Conservation (phyloP, 2,329 filamentous ascomycete species). For the Pseudogymnoascus sp. region DNA sequence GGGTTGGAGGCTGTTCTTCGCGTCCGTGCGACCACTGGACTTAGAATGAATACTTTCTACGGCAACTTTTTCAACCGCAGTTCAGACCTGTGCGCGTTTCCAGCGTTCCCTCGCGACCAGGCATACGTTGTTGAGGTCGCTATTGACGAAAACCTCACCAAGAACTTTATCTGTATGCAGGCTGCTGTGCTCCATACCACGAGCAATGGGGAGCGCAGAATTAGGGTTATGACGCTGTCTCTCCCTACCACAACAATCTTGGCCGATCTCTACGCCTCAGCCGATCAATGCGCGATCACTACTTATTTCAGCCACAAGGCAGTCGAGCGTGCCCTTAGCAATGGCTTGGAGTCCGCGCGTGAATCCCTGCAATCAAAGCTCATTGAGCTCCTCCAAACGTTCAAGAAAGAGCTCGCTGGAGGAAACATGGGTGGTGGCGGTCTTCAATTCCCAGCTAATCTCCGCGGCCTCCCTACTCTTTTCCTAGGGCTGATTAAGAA, state of each 20-base stretch:
- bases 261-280: conserved; percentile 86
- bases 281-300: conserved; percentile 86
- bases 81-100: conserved; percentile 95
- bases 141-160: conserved; percentile 88
- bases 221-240: conserved; percentile 85
- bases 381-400: conserved; percentile 85
- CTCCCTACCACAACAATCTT: conserved; percentile 87
- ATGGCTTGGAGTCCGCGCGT: conserved; percentile 79
- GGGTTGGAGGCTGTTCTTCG: conserved; percentile 91
- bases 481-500: conserved; percentile 96
- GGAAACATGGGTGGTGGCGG: conserved; percentile 90
- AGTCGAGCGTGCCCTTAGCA: conserved; percentile 78
- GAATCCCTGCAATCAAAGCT: conserved; percentile 88
- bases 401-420: conserved; percentile 91
- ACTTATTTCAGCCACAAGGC: conserved; percentile 97
- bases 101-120: conserved; percentile 93
- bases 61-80: conserved; percentile 99
- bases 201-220: conserved; percentile 92
- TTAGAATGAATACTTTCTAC: conserved; percentile 91
- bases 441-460: conserved; percentile 86
- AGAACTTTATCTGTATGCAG: conserved; percentile 87
- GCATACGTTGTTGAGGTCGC: conserved; percentile 97
- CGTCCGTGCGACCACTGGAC: conserved; percentile 85
- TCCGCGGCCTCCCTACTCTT: conserved; percentile 77
- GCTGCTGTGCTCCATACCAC: conserved; percentile 94